Base-by-base conservation (phyloP, 2,329 filamentous ascomycete species). In the Xylariomycetidae sp. region DNA sequence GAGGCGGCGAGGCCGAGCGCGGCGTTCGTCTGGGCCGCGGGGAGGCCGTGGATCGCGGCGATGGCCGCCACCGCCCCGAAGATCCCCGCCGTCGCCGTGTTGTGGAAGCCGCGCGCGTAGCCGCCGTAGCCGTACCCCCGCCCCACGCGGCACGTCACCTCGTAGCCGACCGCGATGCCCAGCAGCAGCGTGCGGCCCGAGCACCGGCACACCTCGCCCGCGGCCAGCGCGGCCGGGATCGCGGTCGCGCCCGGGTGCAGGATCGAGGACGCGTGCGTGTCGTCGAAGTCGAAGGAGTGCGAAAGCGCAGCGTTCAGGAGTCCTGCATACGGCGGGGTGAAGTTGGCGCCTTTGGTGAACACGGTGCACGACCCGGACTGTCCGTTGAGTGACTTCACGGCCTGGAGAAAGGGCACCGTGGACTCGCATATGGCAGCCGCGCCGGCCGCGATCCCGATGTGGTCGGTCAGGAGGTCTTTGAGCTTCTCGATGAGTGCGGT, bases 201-300 rank as follows among this genome's bases (percentile, higher is more conserved):
- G 19, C 51, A 38, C 15, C 44, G 37, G 34, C 46, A 49, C 14
- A 54, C 38, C 40, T 58, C 56, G 37, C 44, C 49, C 35, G 52
- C 43, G 6, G 42, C 42, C 6, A 55, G 35, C 6, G 58, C 57
- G 3, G 58, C 60, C 1, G 59, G 54, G 6, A 62, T 60, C 12
- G 60, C 50, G 0, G 61, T 61, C 1, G 61, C 56, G 18, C 64
- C 63, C 1, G 61, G 54, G 39, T 67, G 63, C 12, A 66, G 46
- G 12, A 60, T 59, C 2, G 59, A 61, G 3, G 51, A 43, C 3
- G 61, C 61, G 36, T 63, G 60, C 3, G 63, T 67, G 42, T 68
- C 63, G 43, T 67, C 64, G 42, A 65, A 66, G 41, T 67, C 64
- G 31, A 64, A 50, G 4, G 57, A 60, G 45, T 67, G 64, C 7